phyloP scores from a whole-genome alignment of 2,329 filamentous ascomycete species.

The Blastomyces parvus region DNA sequence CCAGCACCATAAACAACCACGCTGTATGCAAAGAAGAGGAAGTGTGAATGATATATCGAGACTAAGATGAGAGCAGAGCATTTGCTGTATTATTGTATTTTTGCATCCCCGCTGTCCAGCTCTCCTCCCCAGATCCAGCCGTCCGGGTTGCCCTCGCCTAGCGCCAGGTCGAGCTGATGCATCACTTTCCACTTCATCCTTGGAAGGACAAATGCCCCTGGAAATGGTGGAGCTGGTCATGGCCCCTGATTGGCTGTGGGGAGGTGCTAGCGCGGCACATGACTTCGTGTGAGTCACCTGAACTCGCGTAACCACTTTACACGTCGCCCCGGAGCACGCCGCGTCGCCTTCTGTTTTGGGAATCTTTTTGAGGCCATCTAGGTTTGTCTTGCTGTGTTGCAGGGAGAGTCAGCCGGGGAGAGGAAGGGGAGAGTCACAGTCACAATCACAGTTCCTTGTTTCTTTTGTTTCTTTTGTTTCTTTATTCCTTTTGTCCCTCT shows the following conservation, averaged over 20 bases:
- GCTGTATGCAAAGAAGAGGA: no score
- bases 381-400: no score
- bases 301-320: constrained; percentile 14
- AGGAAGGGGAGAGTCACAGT: no score
- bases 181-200: no score
- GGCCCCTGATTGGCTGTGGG: background rate
- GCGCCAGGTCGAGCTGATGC: background rate
- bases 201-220: no score
- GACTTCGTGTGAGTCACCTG: constrained; percentile 18
- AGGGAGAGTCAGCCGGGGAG: no score
- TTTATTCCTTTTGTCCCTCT: background rate
- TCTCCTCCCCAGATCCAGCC: background rate
- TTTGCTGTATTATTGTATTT: background rate
- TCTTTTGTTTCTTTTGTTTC: no score
- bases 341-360: constrained; percentile 7
- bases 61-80: no score
- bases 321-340: constrained; percentile 13
- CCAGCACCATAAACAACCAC: no score
- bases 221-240: background rate
- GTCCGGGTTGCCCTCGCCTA: background rate
- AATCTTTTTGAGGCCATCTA: background rate
- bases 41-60: no score
- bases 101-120: background rate
- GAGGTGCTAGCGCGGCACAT: constrained; percentile 4
- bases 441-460: no score